Evolutionary conservation across 2,329 filamentous ascomycete species (phyloP).

Genomic region (Lasiodiplodia theobromae): DNA sequence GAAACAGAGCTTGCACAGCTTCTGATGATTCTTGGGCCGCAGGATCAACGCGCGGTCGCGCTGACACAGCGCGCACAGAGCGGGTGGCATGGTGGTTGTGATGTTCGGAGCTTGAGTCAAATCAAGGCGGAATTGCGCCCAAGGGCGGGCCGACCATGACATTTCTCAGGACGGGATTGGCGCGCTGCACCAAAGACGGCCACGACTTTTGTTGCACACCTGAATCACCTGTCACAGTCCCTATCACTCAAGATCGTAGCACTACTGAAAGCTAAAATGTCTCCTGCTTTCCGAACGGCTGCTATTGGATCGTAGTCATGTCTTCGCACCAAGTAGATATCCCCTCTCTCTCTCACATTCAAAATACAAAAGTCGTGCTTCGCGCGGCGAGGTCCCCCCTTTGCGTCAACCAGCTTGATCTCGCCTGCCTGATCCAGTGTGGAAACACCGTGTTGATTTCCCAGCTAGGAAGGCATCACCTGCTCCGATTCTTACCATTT

Average conservation of each 20-base stretch:
- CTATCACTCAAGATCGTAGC: background rate
- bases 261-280: background rate
- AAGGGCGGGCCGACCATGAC: background rate
- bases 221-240: background rate
- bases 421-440: background rate
- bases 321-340: no score
- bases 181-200: background rate
- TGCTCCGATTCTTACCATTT: background rate
- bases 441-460: background rate
- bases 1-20: conserved; percentile 91
- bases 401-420: background rate
- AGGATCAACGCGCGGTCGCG: conserved; percentile 84
- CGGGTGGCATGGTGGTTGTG: conserved; percentile 72
- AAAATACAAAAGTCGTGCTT: background rate
- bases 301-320: background rate
- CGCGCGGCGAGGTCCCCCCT: no score
- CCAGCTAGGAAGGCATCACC: background rate
- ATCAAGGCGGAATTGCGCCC: background rate
- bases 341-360: background rate
- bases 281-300: background rate
- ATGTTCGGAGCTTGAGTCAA: conserved; percentile 25
- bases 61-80: conserved; percentile 77
- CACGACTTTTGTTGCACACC: conserved; percentile 10
- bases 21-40: conserved; percentile 91
- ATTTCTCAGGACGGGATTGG: conserved; percentile 12